A percentile compares a stretch with the other conserved stretches of the same genome.
Conservation (phyloP, 805 yeast genomes). For the Cyberlindnera suaveolens region DNA sequence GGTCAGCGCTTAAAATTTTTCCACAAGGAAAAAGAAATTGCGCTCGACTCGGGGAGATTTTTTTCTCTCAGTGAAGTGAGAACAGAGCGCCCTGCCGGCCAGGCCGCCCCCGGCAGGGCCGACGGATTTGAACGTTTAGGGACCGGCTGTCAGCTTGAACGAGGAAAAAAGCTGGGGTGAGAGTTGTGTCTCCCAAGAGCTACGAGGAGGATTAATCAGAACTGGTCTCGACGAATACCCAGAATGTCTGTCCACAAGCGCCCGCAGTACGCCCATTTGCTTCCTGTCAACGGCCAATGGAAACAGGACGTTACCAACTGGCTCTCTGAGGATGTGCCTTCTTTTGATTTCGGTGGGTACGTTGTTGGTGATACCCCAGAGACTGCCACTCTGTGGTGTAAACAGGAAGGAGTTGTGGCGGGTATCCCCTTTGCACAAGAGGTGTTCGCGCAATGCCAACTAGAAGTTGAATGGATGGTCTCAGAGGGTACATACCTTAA, state of each 20-base stretch:
- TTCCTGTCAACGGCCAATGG: conserved; percentile 81
- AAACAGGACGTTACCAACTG: conserved; percentile 68
- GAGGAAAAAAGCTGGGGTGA: too few species aligned
- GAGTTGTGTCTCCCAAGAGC: too few species aligned
- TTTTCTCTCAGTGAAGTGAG: too few species aligned
- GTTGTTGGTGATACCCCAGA: conserved; percentile 80
- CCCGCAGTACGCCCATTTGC: conserved; percentile 38
- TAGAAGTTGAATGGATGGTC: conserved; percentile 65
- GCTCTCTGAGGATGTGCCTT: conserved; percentile 85
- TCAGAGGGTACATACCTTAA: conserved; percentile 60
- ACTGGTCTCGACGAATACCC: background rate
- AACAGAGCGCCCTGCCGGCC: too few species aligned
- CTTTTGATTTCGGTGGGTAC: conserved; percentile 90
- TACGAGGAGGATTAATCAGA: background rate
- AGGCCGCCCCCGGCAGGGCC: too few species aligned
- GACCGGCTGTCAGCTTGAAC: too few species aligned
- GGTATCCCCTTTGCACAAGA: conserved; percentile 90
- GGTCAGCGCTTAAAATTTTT: background rate
- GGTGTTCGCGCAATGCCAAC: conserved; percentile 69
- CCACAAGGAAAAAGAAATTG: background rate
- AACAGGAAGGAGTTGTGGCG: conserved; percentile 69
- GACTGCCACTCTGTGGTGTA: conserved; percentile 75
- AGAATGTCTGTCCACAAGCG: conserved; percentile 5
- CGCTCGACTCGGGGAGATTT: too few species aligned
- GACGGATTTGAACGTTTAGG: too few species aligned